Conservation (phyloP, 2,329 filamentous ascomycete species). For the Colletotrichum trifolii region DNA sequence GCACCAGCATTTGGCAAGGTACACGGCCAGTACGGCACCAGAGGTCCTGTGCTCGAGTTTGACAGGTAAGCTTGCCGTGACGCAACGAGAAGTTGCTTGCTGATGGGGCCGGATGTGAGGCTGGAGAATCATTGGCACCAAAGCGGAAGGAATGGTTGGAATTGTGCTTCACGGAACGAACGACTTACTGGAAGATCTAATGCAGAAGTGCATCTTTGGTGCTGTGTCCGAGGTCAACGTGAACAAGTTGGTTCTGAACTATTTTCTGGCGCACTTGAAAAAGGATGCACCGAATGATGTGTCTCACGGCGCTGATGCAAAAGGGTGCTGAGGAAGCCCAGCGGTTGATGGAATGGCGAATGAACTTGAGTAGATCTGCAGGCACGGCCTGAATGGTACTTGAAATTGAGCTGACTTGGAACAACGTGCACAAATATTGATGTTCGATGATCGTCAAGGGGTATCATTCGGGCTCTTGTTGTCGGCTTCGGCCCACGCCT, state of each 20-base stretch:
- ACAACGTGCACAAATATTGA: constrained; percentile 12
- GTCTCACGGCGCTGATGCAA: constrained; percentile 56
- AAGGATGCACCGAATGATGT: constrained; percentile 49
- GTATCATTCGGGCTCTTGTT: constrained; percentile 21
- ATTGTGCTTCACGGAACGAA: constrained; percentile 68
- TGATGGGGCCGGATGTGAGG: neutral
- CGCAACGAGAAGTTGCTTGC: neutral
- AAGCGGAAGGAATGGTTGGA: constrained; percentile 13
- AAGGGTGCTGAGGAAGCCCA: constrained; percentile 55
- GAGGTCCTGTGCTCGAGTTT: constrained; percentile 71
- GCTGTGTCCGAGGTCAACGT: constrained; percentile 69
- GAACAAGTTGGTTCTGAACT: constrained; percentile 62
- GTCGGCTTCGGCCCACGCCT: constrained; percentile 44
- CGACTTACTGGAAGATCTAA: constrained; percentile 61
- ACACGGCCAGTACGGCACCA: constrained; percentile 76
- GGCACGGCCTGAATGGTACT: constrained; percentile 49
- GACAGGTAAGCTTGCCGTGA: constrained; percentile 44
- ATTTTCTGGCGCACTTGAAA: constrained; percentile 54
- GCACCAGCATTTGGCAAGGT: constrained; percentile 83
- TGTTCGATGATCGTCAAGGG: neutral
- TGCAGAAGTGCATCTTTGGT: constrained; percentile 60
- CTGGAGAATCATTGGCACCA: constrained; percentile 16
- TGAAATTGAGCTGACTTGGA: neutral
- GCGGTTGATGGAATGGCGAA: constrained; percentile 57
- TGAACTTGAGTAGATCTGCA: constrained; percentile 58